Percentiles rank a stretch among this genome's conserved stretches.
phyloP scores from a whole-genome alignment of 441 rosid genomes.

The Arabidopsis lyrata region DNA sequence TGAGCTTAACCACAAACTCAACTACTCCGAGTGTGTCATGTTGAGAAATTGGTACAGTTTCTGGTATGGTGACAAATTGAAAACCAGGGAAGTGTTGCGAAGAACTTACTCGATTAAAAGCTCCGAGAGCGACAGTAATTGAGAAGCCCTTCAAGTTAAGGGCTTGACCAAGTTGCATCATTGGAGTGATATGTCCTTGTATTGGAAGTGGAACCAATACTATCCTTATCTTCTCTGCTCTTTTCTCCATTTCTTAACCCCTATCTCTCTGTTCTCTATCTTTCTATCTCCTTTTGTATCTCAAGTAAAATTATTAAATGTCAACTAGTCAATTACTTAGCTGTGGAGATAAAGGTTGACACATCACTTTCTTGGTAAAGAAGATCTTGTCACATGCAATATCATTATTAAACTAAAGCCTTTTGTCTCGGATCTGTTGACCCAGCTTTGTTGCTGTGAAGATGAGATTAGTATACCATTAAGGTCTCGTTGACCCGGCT shows the following conservation, averaged over 20 bases:
- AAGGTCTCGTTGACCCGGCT: too few species aligned
- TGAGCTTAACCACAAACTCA: not conserved
- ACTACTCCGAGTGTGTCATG: not conserved
- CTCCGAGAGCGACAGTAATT: slow-evolving; percentile 8
- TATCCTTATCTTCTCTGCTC: slow-evolving; percentile 12
- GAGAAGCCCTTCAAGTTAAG: slow-evolving; percentile 49
- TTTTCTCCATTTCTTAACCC: slow-evolving; percentile 1
- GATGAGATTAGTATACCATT: too few species aligned
- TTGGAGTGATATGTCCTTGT: slow-evolving; percentile 54
- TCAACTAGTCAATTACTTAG: too few species aligned
- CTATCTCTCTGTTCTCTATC: not conserved
- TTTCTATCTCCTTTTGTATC: not conserved
- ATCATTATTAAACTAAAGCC: too few species aligned
- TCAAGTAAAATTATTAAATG: not conserved
- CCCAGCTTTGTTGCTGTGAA: too few species aligned
- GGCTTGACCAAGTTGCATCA: slow-evolving; percentile 50
- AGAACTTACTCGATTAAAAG: not conserved
- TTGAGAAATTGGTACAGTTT: not conserved
- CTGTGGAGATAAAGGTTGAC: too few species aligned
- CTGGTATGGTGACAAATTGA: slow-evolving; percentile 20
- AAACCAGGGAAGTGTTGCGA: slow-evolving; percentile 37
- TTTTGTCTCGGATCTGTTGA: too few species aligned
- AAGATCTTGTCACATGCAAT: too few species aligned
- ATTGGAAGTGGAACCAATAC: slow-evolving; percentile 45
- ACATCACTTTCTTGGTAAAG: too few species aligned